Evolutionary conservation across 1,139 yeast genomes (phyloP), one percentile per base, ranked within the genome.

Genomic region (Kodamaea alishanica): DNA sequence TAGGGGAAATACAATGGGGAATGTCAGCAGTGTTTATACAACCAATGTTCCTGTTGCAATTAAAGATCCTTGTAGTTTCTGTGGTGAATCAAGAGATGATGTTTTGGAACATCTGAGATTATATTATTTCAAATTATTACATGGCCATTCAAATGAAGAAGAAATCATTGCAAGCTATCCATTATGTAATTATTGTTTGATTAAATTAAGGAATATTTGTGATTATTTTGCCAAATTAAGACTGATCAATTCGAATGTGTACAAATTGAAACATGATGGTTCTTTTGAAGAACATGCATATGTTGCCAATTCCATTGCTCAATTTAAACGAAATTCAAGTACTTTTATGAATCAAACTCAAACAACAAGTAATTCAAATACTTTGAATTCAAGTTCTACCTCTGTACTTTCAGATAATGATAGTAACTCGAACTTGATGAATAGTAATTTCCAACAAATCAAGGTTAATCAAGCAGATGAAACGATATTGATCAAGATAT

Each of bases 161-260:
- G 63, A 61, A 6, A 56, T 73, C 24, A 48, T 64, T 26, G 69
- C 64, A 10, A 54, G 56, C 36, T 84, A 84, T 52, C 88, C 95
- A n/a, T 67, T 90, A 34, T 92, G 97, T 58, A 83, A 83, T 49
- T 83, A 79, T 55, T 92, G 97, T 63, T 69, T 90, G 37, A 73
- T 82, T 40, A 81, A 88, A 51, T 75, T 89, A 38, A 75, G 97
- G 50, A 79, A 85, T 43, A 79, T 83, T 26, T 81, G 96, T 65
- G 92, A 88, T 47, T 74, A 85, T 51, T 79, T 81, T 61, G 83
- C 92, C 39, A 80, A 84, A 50, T 62, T 88, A 46, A 72, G 95
- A 48, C 70, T 84, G 10, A 65, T 87, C 30, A 75, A 81, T 48
- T 67, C 67, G 60, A 73, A 73, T 50, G 62, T 72, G 32, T 70